A percentile compares a stretch with the other conserved stretches of the same genome.
phyloP scores from a whole-genome alignment of 176 grass and related monocot genomes.

The Avena insularis region DNA sequence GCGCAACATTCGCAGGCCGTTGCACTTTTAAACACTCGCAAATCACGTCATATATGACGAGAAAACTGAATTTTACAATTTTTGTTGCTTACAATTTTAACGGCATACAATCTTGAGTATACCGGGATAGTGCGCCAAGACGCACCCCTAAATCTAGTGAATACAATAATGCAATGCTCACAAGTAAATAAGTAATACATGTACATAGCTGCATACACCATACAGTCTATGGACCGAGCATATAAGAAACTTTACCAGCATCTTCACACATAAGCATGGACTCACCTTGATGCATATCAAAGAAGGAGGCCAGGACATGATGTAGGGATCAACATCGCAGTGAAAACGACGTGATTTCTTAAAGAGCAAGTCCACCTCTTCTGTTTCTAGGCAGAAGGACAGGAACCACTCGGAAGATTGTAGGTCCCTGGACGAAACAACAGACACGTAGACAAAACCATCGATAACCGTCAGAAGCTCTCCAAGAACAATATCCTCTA shows the following conservation, averaged over 20 bases:
- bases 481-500: background rate
- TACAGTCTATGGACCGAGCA: background rate
- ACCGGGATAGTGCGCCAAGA: too few species aligned
- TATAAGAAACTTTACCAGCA: background rate
- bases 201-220: background rate
- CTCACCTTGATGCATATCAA: background rate
- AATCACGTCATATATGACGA: too few species aligned
- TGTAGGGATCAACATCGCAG: background rate
- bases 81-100: too few species aligned
- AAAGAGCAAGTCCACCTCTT: background rate
- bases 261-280: conserved; percentile 5
- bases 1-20: too few species aligned
- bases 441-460: background rate
- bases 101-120: too few species aligned
- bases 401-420: background rate
- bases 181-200: background rate
- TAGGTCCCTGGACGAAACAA: background rate
- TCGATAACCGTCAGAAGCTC: background rate
- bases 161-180: background rate
- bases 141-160: background rate
- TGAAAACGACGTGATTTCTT: background rate
- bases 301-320: background rate
- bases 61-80: too few species aligned
- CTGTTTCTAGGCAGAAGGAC: background rate
- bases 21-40: too few species aligned